A percentile compares a stretch with the other conserved stretches of the same genome.
These are phyloP conservation scores for Cyberlindnera veronae DNA, from an alignment of 805 yeast species.

Conservation along the genomic window DNA sequence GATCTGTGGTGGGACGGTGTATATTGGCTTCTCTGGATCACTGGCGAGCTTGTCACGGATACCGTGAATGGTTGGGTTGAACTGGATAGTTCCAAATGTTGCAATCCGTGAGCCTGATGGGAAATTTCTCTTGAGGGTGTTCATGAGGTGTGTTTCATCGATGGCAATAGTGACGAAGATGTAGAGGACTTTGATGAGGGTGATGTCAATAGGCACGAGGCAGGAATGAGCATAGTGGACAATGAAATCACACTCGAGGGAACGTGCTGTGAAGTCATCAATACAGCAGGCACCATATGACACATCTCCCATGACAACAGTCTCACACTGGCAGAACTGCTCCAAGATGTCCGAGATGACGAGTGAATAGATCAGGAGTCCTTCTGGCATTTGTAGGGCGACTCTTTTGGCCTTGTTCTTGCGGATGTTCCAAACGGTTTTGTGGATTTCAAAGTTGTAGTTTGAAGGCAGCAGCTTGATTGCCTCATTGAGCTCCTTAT, in stretches of 20 bases:
- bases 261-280: constrained; percentile 91
- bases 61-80: constrained; percentile 89
- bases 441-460: constrained; percentile 93
- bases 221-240: constrained; percentile 98
- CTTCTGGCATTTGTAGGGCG: constrained; percentile 97
- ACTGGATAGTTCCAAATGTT: constrained; percentile 92
- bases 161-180: constrained; percentile 91
- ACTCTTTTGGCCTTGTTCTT: constrained; percentile 76
- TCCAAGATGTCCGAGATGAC: constrained; percentile 89
- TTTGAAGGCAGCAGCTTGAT: constrained; percentile 79
- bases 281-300: constrained; percentile 98
- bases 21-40: constrained; percentile 45
- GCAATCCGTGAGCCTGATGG: constrained; percentile 64
- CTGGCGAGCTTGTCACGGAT: constrained; percentile 57
- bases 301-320: constrained; percentile 96
- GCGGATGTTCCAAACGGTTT: constrained; percentile 89
- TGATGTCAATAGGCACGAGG: constrained; percentile 90
- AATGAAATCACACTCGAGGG: constrained; percentile 89
- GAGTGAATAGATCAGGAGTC: constrained; percentile 81
- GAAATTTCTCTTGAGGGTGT: constrained; percentile 73
- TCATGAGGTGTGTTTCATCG: constrained; percentile 76
- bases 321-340: constrained; percentile 84
- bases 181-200: constrained; percentile 87
- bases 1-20: constrained; percentile 82
- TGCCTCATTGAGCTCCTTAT: constrained; percentile 80